Base-by-base conservation (phyloP, 2,329 filamentous ascomycete genomes). In the Sclerotinia glacialis region DNA sequence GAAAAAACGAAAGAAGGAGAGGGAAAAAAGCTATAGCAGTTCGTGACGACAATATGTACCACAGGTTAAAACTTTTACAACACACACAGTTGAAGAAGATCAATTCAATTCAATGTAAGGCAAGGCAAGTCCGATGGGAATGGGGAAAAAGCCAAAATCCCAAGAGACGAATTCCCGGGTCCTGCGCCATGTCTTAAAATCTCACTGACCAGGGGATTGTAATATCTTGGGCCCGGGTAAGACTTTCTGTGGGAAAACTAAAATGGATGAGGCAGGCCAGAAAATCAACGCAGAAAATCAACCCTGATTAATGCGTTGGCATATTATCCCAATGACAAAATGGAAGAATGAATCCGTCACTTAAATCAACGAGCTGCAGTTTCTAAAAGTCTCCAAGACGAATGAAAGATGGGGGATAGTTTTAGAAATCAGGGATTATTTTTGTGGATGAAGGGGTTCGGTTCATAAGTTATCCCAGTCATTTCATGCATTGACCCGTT, bases 401-500 rank as follows among this genome's bases (percentile, higher is more conserved):
- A 37, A 54, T 11, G 18, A 34, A 5, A 34, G 28, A 34, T 34
- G 50, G 37, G 37, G 37, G 37, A 40, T 40, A 40, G 37, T 40
- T 40, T 40, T 47, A 9, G 18, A 23, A 12, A 26, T 56, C 23
- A 11, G 16, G 56, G 56, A 60, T n/a, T 34, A 34, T 34, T 23
- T 46, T 47, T 47, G 1, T 21, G 42, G 56, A 47, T 47, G 49
- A 64, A 56, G 14, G 42, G 31, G 58, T n/a, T n/a, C 5, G 21
- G 21, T 46, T 54, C 28, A 64, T 23, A 46, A 46, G 21, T 11
- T n/a, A 64, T 54, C 63, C 63, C 31, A 44, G 63, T 52, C 31
- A 65, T 65, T 65, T 50, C 63, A 47, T 65, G 63, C 63, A 65
- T 65, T 26, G 54, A 52, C 63, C 54, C 63, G 46, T 65, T 52